Percentiles rank a stretch among this genome's conserved stretches.
Conservation (phyloP, 768 basidiomycete genomes). For the Cyclocybe aegerita region DNA sequence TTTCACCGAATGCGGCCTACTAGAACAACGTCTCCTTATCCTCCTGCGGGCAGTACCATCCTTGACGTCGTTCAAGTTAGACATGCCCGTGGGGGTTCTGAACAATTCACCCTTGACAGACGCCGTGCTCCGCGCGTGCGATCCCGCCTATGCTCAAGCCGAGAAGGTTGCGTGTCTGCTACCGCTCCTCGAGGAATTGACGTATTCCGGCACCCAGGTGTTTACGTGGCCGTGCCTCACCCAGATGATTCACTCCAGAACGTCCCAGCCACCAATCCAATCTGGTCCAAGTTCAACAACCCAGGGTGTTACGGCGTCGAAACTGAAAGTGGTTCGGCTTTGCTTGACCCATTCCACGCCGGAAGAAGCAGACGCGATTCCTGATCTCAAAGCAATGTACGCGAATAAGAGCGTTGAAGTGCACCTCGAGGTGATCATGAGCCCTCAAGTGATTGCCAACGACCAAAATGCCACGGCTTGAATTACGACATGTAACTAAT, state of each 20-base stretch:
- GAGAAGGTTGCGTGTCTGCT: not conserved
- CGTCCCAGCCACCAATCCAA: too few relatives aligned
- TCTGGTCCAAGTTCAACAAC: too few relatives aligned
- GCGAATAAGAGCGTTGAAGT: too few relatives aligned
- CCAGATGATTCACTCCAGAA: constrained; percentile 3
- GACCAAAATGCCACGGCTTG: too few relatives aligned
- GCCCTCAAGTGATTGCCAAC: too few relatives aligned
- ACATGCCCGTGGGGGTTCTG: not conserved
- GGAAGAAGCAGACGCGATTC: too few relatives aligned
- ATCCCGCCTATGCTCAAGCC: not conserved
- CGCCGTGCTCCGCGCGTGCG: not conserved
- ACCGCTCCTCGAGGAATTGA: constrained; percentile 2
- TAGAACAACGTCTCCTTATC: constrained; percentile 9
- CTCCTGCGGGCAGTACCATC: constrained; percentile 2
- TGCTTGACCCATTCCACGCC: too few relatives aligned
- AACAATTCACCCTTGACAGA: constrained; percentile 1
- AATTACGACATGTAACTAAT: too few relatives aligned
- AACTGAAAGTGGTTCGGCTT: too few relatives aligned
- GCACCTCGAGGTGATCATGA: too few relatives aligned
- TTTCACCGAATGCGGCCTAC: constrained; percentile 7
- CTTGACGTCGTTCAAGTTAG: not conserved
- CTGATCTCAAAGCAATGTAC: too few relatives aligned
- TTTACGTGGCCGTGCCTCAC: constrained; percentile 1
- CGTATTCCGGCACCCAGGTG: not conserved
- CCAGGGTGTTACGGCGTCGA: too few relatives aligned